Conservation (phyloP, 352 stramenopile species). For the Elongisporangium prolatum region DNA sequence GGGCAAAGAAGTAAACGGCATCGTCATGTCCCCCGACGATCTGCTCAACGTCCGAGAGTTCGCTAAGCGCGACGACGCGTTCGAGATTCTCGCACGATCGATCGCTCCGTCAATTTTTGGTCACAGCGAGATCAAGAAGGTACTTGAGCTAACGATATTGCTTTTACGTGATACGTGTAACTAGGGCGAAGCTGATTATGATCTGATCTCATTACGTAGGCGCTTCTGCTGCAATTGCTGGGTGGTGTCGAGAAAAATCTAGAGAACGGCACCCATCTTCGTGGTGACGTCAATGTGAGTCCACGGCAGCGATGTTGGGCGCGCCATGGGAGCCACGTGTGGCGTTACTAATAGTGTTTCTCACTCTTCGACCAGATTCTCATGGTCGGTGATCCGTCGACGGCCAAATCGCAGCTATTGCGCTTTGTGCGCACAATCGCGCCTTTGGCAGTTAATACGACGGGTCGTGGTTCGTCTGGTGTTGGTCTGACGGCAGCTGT, state of each 20-base stretch:
- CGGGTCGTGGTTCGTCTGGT: conserved; percentile 73
- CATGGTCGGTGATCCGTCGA: conserved; percentile 98
- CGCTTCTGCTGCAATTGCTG: conserved; percentile 78
- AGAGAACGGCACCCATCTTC: conserved; percentile 98
- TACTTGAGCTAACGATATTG: conserved; percentile 34
- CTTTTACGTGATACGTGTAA: neutral
- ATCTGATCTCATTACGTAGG: conserved; percentile 14
- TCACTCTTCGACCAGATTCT: conserved; percentile 44
- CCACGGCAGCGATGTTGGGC: neutral
- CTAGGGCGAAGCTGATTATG: neutral
- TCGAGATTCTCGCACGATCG: conserved; percentile 92
- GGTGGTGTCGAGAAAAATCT: conserved; percentile 95
- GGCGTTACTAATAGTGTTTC: neutral
- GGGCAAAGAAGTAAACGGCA: conserved; percentile 91
- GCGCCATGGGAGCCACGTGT: neutral
- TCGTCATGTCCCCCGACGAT: conserved; percentile 91
- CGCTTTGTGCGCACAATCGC: conserved; percentile 95
- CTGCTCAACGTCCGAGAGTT: conserved; percentile 93
- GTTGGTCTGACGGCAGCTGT: conserved; percentile 98
- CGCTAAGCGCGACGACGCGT: conserved; percentile 84
- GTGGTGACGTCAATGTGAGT: conserved; percentile 98
- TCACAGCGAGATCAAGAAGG: conserved; percentile 98
- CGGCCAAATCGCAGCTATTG: conserved; percentile 98
- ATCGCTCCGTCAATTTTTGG: conserved; percentile 98
- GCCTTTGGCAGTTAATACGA: conserved; percentile 91